Conservation (phyloP, 179 eudicot species). For the Beta lomatogona region DNA sequence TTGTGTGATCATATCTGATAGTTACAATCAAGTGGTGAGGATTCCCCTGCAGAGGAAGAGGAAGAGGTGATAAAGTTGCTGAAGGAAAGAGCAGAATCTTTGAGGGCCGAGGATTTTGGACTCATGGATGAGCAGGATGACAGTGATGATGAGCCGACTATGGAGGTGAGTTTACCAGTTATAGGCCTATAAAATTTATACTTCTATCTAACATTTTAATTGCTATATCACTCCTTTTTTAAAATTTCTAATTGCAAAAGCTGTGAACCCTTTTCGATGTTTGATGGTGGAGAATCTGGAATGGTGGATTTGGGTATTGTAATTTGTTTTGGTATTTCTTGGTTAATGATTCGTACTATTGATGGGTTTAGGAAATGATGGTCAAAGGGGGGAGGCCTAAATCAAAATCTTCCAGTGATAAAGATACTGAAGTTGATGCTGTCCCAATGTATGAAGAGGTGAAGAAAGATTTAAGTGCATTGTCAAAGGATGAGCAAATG, state of each 20-base stretch:
- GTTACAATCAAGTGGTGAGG: constrained; percentile 75
- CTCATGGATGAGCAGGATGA: constrained; percentile 55
- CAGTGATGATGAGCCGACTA: constrained; percentile 73
- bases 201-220: not conserved
- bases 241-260: not conserved
- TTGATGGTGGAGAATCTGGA: not conserved
- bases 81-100: constrained; percentile 48
- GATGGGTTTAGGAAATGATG: constrained; percentile 48
- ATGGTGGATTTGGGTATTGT: not conserved
- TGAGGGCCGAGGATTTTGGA: constrained; percentile 68
- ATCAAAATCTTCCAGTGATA: constrained; percentile 39
- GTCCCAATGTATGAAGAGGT: constrained; percentile 62
- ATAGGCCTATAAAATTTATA: not conserved
- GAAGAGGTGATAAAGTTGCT: constrained; percentile 64
- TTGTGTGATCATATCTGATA: constrained; percentile 23
- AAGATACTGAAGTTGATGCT: constrained; percentile 43
- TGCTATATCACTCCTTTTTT: not conserved
- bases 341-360: not conserved
- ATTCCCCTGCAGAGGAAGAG: constrained; percentile 65
- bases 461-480: constrained; percentile 72
- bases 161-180: constrained; percentile 50
- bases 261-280: not conserved
- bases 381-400: constrained; percentile 50
- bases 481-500: constrained; percentile 93
- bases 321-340: constrained; percentile 1